A percentile compares a stretch with the other conserved stretches of the same genome.
Evolutionary conservation across 345 rosid genomes (phyloP).

Genomic region (Eutrema japonicum): DNA sequence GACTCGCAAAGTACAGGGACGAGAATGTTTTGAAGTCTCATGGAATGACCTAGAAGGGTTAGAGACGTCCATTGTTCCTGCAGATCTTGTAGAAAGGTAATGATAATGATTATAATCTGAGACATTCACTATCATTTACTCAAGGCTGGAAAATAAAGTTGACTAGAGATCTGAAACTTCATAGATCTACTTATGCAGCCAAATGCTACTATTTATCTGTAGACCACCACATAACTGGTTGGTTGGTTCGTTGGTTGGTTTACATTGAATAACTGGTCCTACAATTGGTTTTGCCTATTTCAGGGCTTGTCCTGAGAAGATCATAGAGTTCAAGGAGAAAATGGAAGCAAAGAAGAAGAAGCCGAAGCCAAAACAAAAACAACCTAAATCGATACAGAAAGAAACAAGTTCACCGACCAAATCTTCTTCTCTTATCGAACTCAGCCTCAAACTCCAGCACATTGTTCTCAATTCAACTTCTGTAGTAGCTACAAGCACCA

Average conservation of each 20-base stretch:
- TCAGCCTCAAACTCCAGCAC: slow-evolving; percentile 62
- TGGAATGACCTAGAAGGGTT: slow-evolving; percentile 75
- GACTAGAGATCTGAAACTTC: slow-evolving; percentile 1
- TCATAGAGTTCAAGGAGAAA: slow-evolving; percentile 66
- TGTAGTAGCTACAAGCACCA: slow-evolving; percentile 21
- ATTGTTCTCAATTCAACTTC: slow-evolving; percentile 56
- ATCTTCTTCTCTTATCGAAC: slow-evolving; percentile 44
- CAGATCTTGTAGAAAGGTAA: slow-evolving; percentile 83
- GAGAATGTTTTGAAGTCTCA: slow-evolving; percentile 74
- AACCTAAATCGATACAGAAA: slow-evolving; percentile 40
- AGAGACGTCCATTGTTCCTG: slow-evolving; percentile 69
- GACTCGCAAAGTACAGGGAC: slow-evolving; percentile 69
- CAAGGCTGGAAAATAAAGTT: slow-evolving; percentile 3
- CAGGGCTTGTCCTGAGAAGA: slow-evolving; percentile 93
- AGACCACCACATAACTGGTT: slow-evolving; percentile 5
- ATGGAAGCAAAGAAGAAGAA: slow-evolving; percentile 54
- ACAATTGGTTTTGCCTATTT: neutral
- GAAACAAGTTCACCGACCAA: slow-evolving; percentile 45
- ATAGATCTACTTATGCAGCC: neutral
- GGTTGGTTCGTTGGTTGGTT: neutral
- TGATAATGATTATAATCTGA: neutral
- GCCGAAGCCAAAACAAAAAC: slow-evolving; percentile 46
- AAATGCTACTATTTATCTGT: neutral
- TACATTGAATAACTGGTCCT: neutral
- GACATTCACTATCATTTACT: neutral